Conservation (phyloP, 257 asterid genomes). For the Solanum neorickii region DNA sequence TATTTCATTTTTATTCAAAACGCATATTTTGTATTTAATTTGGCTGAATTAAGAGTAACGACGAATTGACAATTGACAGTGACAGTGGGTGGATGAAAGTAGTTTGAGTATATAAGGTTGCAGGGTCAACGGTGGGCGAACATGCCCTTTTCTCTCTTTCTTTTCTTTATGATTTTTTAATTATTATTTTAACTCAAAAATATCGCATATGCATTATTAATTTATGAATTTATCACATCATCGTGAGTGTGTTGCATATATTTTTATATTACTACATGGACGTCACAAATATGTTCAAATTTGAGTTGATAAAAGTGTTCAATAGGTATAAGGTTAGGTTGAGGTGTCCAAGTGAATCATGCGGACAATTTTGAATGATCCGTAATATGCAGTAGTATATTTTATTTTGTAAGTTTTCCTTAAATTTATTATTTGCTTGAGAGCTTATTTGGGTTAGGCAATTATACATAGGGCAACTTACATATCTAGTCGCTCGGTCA, state of each 20-base stretch:
- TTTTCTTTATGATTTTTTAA: too few relatives aligned
- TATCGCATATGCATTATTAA: background rate
- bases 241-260: too few relatives aligned
- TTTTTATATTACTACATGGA: too few relatives aligned
- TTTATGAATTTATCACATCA: background rate
- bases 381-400: background rate
- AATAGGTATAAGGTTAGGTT: background rate
- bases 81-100: background rate
- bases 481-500: background rate
- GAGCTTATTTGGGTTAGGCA: background rate
- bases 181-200: background rate
- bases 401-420: background rate
- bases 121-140: too few relatives aligned
- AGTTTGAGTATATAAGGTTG: too few relatives aligned
- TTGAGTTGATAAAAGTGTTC: background rate
- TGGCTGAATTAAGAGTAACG: background rate
- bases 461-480: background rate
- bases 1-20: too few relatives aligned
- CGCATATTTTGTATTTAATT: too few relatives aligned
- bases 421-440: background rate
- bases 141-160: too few relatives aligned
- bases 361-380: too few relatives aligned
- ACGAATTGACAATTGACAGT: rapidly evolving
- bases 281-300: too few relatives aligned
- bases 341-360: background rate